phyloP scores from a whole-genome alignment of 257 asterid species.

The Solanum sparsipilum region DNA sequence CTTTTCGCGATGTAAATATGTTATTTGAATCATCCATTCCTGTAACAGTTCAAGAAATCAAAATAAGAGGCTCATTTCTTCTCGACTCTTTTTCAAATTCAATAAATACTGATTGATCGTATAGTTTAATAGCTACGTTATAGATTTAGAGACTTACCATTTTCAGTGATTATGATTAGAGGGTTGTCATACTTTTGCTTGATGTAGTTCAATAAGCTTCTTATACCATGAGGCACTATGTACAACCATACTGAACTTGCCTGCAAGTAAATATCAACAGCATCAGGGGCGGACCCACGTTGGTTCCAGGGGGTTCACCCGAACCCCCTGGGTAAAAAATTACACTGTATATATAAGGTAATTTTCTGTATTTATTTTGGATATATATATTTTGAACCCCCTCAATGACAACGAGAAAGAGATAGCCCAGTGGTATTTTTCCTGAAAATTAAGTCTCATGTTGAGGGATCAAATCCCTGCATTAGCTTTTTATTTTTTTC shows the following conservation, averaged over 20 bases:
- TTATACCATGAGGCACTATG: conserved; percentile 73
- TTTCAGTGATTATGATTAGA: conserved; percentile 63
- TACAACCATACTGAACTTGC: conserved; percentile 81
- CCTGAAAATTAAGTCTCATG: too few relatives aligned
- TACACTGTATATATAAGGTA: too few relatives aligned
- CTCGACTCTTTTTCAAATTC: not conserved
- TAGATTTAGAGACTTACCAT: conserved; percentile 29
- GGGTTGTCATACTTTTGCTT: conserved; percentile 63
- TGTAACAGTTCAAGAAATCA: not conserved
- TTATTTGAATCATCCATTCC: conserved; percentile 75
- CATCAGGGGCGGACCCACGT: too few relatives aligned
- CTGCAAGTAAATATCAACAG: conserved; percentile 12
- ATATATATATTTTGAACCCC: too few relatives aligned
- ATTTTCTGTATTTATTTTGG: too few relatives aligned
- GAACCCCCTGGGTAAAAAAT: too few relatives aligned
- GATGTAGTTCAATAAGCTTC: conserved; percentile 75
- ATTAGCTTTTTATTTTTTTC: too few relatives aligned
- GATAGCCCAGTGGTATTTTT: too few relatives aligned
- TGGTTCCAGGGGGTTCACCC: too few relatives aligned
- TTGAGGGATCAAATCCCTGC: too few relatives aligned
- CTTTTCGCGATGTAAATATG: conserved; percentile 7
- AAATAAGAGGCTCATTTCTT: not conserved
- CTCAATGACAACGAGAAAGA: too few relatives aligned
- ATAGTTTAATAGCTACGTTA: not conserved
- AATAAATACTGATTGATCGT: not conserved